A percentile compares a stretch with the other conserved stretches of the same genome.
phyloP scores from a whole-genome alignment of 164 flowering plant genomes.

The Akebia trifoliata region DNA sequence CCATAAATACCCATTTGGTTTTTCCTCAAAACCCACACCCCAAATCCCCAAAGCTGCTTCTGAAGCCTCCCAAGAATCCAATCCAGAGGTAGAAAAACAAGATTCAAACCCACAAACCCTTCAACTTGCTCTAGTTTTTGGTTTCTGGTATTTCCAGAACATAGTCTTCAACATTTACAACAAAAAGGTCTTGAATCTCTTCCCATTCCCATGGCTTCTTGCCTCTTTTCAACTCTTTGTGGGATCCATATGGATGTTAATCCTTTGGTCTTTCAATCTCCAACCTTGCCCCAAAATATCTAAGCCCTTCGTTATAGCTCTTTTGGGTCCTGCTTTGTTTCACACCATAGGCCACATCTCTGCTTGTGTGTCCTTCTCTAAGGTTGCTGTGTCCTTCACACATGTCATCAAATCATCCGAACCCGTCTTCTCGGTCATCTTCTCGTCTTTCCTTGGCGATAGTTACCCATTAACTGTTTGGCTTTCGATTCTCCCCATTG shows the following conservation, averaged over 20 bases:
- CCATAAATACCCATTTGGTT: constrained; percentile 7
- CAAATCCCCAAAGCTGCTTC: constrained; percentile 33
- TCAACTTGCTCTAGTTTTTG: constrained; percentile 64
- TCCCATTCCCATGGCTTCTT: constrained; percentile 85
- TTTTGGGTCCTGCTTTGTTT: constrained; percentile 81
- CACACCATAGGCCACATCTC: constrained; percentile 92
- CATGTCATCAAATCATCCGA: constrained; percentile 89
- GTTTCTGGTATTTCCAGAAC: constrained; percentile 88
- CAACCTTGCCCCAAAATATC: constrained; percentile 70
- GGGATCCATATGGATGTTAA: constrained; percentile 82
- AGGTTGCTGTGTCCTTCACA: constrained; percentile 94
- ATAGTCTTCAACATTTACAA: constrained; percentile 86
- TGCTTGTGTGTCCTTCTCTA: constrained; percentile 87
- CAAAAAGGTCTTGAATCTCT: constrained; percentile 72
- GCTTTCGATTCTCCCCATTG: constrained; percentile 82
- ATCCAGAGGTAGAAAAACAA: constrained; percentile 25
- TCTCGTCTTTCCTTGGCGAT: constrained; percentile 73
- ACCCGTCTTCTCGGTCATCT: constrained; percentile 77
- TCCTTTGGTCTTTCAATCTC: constrained; percentile 67
- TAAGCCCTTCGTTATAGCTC: constrained; percentile 64
- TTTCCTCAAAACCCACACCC: constrained; percentile 21
- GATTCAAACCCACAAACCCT: constrained; percentile 36
- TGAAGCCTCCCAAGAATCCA: constrained; percentile 27
- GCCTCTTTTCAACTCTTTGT: constrained; percentile 75
- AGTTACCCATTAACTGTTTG: constrained; percentile 66